These are phyloP conservation scores for Candida dajiaensis DNA, from an alignment of 805 yeast genomes.

Conservation along the genomic window DNA sequence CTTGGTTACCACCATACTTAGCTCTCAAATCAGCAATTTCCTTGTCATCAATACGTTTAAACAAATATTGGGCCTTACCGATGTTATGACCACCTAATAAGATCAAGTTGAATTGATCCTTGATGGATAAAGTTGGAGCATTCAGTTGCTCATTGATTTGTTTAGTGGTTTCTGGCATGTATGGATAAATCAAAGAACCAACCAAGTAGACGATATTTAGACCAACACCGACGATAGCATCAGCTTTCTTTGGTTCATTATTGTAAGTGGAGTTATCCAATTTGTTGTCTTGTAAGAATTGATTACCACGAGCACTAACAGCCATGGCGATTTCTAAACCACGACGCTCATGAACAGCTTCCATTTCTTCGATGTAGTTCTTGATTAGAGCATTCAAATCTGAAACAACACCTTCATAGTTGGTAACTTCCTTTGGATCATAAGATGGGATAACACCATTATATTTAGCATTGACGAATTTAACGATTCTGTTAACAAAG, in stretches of 20 bases:
- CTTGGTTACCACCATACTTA: conserved; percentile 77
- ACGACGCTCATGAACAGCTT: conserved; percentile 71
- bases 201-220: conserved; percentile 81
- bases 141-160: conserved; percentile 75
- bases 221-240: conserved; percentile 90
- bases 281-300: conserved; percentile 92
- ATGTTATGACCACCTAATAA: conserved; percentile 79
- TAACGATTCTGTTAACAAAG: conserved; percentile 89
- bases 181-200: conserved; percentile 80
- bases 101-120: conserved; percentile 65
- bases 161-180: conserved; percentile 77
- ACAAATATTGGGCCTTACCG: conserved; percentile 86
- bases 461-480: conserved; percentile 85
- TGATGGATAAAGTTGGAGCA: conserved; percentile 73
- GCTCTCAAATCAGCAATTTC: conserved; percentile 83
- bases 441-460: conserved; percentile 82
- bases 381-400: conserved; percentile 62
- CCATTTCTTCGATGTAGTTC: conserved; percentile 67
- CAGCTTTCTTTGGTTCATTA: conserved; percentile 72
- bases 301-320: conserved; percentile 88
- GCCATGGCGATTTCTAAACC: conserved; percentile 92
- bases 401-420: conserved; percentile 36
- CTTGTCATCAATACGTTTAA: conserved; percentile 86
- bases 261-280: conserved; percentile 81
- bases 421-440: conserved; percentile 41